Evolutionary conservation across 441 rosid genomes (phyloP).

Genomic region (Adansonia madagascariensis): DNA sequence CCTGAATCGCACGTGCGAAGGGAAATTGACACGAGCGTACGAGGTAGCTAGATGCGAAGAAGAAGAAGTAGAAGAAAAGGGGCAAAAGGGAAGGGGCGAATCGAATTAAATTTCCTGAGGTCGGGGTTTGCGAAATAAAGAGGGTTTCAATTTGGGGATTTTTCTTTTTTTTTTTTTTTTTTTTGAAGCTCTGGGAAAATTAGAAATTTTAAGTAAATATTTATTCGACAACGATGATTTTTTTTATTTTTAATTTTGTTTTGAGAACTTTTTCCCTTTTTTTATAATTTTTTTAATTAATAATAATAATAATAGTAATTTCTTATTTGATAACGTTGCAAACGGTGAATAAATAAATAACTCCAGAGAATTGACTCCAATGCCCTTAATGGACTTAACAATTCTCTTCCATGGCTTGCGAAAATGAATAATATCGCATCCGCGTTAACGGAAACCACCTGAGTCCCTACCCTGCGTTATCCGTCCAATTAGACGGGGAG

Average conservation of each 20-base stretch:
- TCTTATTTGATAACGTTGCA: neutral
- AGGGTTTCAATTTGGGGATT: constrained; percentile 25
- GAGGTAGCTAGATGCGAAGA: neutral
- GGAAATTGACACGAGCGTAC: constrained; percentile 18
- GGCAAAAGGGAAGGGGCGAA: neutral
- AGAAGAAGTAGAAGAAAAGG: neutral
- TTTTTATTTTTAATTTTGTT: neutral
- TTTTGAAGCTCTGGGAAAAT: neutral
- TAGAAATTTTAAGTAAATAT: neutral
- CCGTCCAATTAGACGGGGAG: no score
- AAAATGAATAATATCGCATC: neutral
- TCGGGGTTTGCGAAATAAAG: neutral
- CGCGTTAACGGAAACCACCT: no score
- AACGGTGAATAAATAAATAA: neutral
- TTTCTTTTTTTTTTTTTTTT: neutral
- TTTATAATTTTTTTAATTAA: neutral
- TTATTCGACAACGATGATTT: constrained; percentile 2
- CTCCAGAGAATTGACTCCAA: neutral
- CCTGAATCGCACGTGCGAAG: constrained; percentile 24
- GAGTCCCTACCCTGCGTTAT: no score
- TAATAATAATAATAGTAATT: neutral
- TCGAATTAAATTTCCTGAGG: constrained; percentile 19
- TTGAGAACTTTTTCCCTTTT: neutral
- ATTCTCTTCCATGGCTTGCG: neutral
- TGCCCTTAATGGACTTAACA: neutral